A percentile compares a stretch with the other conserved stretches of the same genome.
phyloP scores from a whole-genome alignment of 1,139 yeast species.

The Yamadazyma sp. region DNA sequence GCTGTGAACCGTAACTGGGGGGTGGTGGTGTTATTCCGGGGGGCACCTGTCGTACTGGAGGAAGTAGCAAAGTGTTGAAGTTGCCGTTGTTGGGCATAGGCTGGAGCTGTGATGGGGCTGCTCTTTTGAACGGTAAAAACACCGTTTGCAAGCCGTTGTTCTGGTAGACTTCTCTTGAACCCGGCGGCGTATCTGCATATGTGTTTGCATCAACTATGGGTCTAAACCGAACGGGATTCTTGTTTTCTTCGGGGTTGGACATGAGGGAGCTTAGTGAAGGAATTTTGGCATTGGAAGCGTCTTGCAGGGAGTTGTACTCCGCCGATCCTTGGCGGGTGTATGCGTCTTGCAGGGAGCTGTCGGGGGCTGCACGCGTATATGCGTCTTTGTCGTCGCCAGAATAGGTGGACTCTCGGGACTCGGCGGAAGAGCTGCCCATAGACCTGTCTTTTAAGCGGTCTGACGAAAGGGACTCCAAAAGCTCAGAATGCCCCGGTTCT shows the following conservation, averaged over 20 bases:
- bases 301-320: no score
- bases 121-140: constrained; percentile 9
- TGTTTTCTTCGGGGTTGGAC: not conserved
- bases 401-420: not conserved
- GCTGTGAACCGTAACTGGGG: not conserved
- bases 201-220: constrained; percentile 4
- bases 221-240: constrained; percentile 5
- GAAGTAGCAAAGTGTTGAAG: constrained; percentile 3
- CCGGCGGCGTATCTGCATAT: not conserved
- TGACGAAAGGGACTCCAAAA: not conserved
- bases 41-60: constrained; percentile 4
- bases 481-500: not conserved
- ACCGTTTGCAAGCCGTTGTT: constrained; percentile 11
- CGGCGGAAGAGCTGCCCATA: not conserved
- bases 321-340: not conserved
- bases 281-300: not conserved
- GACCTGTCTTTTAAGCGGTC: not conserved
- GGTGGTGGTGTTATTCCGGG: constrained; percentile 1
- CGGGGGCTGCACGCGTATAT: no score
- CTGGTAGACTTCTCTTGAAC: constrained; percentile 3
- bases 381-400: not conserved
- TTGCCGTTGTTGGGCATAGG: not conserved
- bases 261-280: constrained; percentile 2
- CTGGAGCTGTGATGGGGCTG: constrained; percentile 1
- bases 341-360: no score